Conservation (phyloP, 176 grass and related monocot species). For the Carex pumila region DNA sequence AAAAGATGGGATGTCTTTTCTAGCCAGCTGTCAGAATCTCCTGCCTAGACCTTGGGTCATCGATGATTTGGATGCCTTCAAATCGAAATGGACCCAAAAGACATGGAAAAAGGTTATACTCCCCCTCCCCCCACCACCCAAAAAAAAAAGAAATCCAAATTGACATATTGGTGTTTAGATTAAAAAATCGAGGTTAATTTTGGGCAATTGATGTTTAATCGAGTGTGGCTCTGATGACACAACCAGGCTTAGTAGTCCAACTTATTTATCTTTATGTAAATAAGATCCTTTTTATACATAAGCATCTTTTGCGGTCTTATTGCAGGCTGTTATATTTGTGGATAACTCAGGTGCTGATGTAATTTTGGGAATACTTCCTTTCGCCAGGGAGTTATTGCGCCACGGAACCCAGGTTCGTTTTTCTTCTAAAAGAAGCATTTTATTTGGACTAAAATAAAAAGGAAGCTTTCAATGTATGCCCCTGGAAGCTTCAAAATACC, state of each 20-base stretch:
- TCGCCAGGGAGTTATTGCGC: constrained; percentile 87
- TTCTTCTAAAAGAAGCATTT: background rate
- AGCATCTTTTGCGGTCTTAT: constrained; percentile 16
- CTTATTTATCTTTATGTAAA: too few species aligned
- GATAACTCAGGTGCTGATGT: constrained; percentile 99
- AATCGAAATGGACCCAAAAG: constrained; percentile 69
- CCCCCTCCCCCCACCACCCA: too few species aligned
- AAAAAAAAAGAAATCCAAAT: background rate
- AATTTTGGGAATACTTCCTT: constrained; percentile 86
- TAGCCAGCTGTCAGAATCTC: constrained; percentile 96
- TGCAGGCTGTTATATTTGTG: constrained; percentile 95
- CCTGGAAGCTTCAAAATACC: background rate
- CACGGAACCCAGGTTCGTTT: constrained; percentile 77
- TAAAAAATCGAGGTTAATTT: background rate
- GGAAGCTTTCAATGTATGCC: background rate
- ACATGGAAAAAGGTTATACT: constrained; percentile 61
- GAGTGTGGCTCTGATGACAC: background rate
- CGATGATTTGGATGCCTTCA: constrained; percentile 78
- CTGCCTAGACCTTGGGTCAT: constrained; percentile 85
- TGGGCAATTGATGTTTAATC: background rate
- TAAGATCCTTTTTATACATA: background rate
- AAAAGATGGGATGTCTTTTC: constrained; percentile 96
- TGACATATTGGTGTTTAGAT: background rate
- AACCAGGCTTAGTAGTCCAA: background rate
- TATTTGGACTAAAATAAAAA: background rate